Conservation (phyloP, 495 filamentous ascomycete species). For the Tricharina praecox region DNA sequence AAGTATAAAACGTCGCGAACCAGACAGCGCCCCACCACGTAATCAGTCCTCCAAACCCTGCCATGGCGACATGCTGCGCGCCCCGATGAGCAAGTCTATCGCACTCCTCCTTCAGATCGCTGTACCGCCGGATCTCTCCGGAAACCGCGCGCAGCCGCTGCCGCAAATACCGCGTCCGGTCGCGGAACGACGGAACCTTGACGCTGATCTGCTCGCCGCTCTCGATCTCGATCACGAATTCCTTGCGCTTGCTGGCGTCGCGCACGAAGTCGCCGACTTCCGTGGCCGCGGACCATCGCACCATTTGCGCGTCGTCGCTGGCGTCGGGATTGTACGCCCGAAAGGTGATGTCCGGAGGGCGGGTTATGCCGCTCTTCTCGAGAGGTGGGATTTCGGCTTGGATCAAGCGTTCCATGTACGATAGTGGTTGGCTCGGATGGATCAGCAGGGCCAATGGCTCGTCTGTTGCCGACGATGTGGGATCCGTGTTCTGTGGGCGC, state of each 20-base stretch:
- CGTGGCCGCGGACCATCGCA: slow-evolving; percentile 79
- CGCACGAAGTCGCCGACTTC: slow-evolving; percentile 93
- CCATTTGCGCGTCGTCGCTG: slow-evolving; percentile 30
- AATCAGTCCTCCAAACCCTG: slow-evolving; percentile 52
- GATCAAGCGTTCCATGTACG: slow-evolving; percentile 78
- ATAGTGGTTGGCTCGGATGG: slow-evolving; percentile 83
- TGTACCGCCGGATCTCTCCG: slow-evolving; percentile 44
- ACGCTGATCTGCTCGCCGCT: slow-evolving; percentile 46
- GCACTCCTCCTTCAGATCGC: slow-evolving; percentile 64
- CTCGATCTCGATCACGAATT: slow-evolving; percentile 75
- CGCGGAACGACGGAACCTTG: slow-evolving; percentile 69
- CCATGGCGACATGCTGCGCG: slow-evolving; percentile 63
- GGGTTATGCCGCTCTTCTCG: slow-evolving; percentile 37
- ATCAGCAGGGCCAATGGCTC: slow-evolving; percentile 77
- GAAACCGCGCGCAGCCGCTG: slow-evolving; percentile 56
- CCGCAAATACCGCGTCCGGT: slow-evolving; percentile 75
- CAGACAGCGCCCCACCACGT: slow-evolving; percentile 73
- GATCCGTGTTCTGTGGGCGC: slow-evolving; percentile 33
- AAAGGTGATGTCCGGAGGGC: slow-evolving; percentile 61
- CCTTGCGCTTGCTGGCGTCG: slow-evolving; percentile 64
- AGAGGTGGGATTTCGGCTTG: slow-evolving; percentile 72
- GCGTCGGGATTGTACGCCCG: slow-evolving; percentile 50
- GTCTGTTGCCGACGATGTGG: slow-evolving; percentile 32
- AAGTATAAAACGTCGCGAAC: slow-evolving; percentile 59
- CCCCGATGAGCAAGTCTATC: slow-evolving; percentile 57